These are phyloP conservation scores for Talaromyces sp. DNA, from an alignment of 2,329 filamentous ascomycete species.

Conservation along the genomic window DNA sequence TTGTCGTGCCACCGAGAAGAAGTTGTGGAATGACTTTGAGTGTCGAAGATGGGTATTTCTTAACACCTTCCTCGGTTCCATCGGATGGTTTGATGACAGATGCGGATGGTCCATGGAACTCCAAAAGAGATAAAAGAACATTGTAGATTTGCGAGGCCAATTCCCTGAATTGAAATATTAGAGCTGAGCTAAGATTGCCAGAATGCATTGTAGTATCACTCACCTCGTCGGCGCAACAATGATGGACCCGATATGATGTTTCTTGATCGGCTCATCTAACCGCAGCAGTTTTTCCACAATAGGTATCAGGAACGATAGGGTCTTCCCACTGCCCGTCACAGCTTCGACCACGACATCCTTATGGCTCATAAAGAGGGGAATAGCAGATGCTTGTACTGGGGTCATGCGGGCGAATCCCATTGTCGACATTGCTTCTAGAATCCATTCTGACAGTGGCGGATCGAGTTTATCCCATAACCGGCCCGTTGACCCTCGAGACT, in stretches of 20 bases:
- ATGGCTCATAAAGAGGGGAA: constrained; percentile 81
- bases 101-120: constrained; percentile 77
- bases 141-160: constrained; percentile 84
- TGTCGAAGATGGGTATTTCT: constrained; percentile 42
- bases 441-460: constrained; percentile 72
- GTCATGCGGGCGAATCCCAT: constrained; percentile 88
- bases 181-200: neutral
- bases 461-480: constrained; percentile 65
- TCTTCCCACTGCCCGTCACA: constrained; percentile 88
- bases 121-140: constrained; percentile 69
- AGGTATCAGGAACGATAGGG: constrained; percentile 77
- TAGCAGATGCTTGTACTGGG: constrained; percentile 87
- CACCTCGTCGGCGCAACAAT: constrained; percentile 78
- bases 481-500: constrained; percentile 42
- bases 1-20: constrained; percentile 77
- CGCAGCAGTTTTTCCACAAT: constrained; percentile 76
- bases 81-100: constrained; percentile 39
- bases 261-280: constrained; percentile 75
- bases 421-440: constrained; percentile 72
- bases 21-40: constrained; percentile 73
- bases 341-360: constrained; percentile 93
- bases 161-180: constrained; percentile 53
- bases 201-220: constrained; percentile 7
- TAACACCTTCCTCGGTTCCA: constrained; percentile 34
- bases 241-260: constrained; percentile 83